Evolutionary conservation across 441 rosid species (phyloP), one percentile per base, ranked within the genome.

Genomic region (Heliophila coronopifolia): DNA sequence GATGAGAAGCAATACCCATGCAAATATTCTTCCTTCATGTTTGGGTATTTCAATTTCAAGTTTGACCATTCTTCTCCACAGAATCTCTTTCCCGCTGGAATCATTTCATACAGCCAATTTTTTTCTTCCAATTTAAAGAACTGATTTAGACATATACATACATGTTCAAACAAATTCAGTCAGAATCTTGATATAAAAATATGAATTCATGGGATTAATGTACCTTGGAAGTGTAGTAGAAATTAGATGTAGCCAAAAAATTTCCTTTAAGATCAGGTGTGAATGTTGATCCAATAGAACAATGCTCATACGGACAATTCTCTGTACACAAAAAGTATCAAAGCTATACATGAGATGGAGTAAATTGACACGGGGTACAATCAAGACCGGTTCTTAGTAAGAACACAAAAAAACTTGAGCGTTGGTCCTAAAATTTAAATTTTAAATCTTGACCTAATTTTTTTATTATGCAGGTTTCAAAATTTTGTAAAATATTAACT

Each of bases 181-280:
- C 2, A n/a, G 41, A 16, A 30, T 15, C 19, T 2, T n/a, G 47
- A 26, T 37, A 61, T 17, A 22, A 16, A n/a, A n/a, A n/a, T n/a
- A n/a, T n/a, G n/a, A n/a, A n/a, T n/a, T n/a, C n/a, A n/a, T n/a
- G 58, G 33, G 13, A 44, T 15, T 16, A 7, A 12, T 37, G 40
- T 55, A 91, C 98, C 96, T 79, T 84, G 40, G 95, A 81, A 25
- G 98, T 91, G 62, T 86, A 49, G 67, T 82, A 91, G 76, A 91
- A 82, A 58, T 91, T 91, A 70, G 84, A 93, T 5, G 93, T 86
- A 9, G 96, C 98, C 69, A 91, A 70, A 69, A 91, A 79, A 32
- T 66, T 84, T 47, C 96, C 98, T 63, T 36, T 78, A 60, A 84
- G 84, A 74, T 83, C 79, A 18, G 96, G 96, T 16, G 76, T 75